These are phyloP conservation scores for Curvularia lunata DNA, from an alignment of 2,329 filamentous ascomycete genomes.

Conservation along the genomic window DNA sequence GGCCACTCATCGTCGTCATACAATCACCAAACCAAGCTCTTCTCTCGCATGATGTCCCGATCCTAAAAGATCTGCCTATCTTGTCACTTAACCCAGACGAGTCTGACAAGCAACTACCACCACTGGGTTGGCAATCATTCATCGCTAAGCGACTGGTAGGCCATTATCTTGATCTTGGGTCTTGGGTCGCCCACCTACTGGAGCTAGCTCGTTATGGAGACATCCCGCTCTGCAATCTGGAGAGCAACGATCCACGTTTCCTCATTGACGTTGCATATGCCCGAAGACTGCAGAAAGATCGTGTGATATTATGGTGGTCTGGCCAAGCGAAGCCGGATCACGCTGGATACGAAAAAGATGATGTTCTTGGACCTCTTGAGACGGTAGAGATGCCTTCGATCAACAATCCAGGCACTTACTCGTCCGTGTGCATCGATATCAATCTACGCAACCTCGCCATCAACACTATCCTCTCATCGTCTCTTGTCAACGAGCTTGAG, in stretches of 20 bases:
- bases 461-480: conserved; percentile 96
- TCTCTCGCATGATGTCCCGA: conserved; percentile 82
- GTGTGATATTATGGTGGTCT: conserved; percentile 98
- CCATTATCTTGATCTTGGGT: conserved; percentile 90
- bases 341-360: conserved; percentile 92
- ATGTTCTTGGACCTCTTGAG: conserved; percentile 82
- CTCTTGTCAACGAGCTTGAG: conserved; percentile 94
- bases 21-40: conserved; percentile 86
- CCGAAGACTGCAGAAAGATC: conserved; percentile 84
- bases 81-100: conserved; percentile 81
- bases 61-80: conserved; percentile 82
- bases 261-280: conserved; percentile 97
- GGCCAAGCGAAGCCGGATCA: conserved; percentile 86
- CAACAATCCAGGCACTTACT: conserved; percentile 92
- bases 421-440: conserved; percentile 94
- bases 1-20: conserved; percentile 82
- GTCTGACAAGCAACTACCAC: conserved; percentile 84
- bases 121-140: conserved; percentile 91
- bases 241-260: conserved; percentile 91
- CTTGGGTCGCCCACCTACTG: conserved; percentile 88
- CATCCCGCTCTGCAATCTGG: conserved; percentile 92
- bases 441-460: conserved; percentile 94
- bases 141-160: conserved; percentile 84
- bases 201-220: conserved; percentile 91
- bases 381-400: conserved; percentile 89